Evolutionary conservation across 2,329 filamentous ascomycete species (phyloP).

Genomic region (Alternaria sp.): DNA sequence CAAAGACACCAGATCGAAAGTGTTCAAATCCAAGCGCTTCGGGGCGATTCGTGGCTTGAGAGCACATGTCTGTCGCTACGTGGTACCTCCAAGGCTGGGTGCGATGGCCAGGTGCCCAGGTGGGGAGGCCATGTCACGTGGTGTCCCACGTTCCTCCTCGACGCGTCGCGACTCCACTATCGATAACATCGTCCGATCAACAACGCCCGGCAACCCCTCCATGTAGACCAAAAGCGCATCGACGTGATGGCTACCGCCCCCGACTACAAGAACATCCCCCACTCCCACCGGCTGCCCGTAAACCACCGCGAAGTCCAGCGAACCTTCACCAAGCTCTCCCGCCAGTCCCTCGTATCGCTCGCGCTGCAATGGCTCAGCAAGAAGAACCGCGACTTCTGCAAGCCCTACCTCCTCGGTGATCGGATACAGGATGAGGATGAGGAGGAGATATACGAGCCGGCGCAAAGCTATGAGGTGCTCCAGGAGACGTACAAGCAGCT

Average conservation of each 20-base stretch:
- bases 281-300: conserved; percentile 71
- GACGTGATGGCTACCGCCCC: conserved; percentile 65
- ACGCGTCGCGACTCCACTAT: conserved; percentile 24
- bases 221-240: conserved; percentile 40
- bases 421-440: conserved; percentile 54
- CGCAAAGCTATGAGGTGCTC: conserved; percentile 69
- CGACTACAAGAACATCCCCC: conserved; percentile 73
- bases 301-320: conserved; percentile 70
- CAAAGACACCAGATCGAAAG: not conserved
- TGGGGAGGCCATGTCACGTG: conserved; percentile 16
- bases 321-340: conserved; percentile 72
- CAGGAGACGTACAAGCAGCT: conserved; percentile 57
- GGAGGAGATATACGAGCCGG: conserved; percentile 71
- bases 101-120: not conserved
- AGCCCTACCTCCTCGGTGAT: conserved; percentile 61
- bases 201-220: conserved; percentile 17
- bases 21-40: not conserved
- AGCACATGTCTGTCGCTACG: not conserved
- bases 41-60: not conserved
- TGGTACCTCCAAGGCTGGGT: not conserved
- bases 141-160: not conserved
- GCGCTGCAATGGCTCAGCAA: conserved; percentile 79
- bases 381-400: conserved; percentile 64
- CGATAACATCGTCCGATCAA: conserved; percentile 30
- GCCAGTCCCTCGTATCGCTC: conserved; percentile 73